Evolutionary conservation across 2,329 filamentous ascomycete species (phyloP), one percentile per base, ranked within the genome.

Genomic region (Stylonectria norvegica): DNA sequence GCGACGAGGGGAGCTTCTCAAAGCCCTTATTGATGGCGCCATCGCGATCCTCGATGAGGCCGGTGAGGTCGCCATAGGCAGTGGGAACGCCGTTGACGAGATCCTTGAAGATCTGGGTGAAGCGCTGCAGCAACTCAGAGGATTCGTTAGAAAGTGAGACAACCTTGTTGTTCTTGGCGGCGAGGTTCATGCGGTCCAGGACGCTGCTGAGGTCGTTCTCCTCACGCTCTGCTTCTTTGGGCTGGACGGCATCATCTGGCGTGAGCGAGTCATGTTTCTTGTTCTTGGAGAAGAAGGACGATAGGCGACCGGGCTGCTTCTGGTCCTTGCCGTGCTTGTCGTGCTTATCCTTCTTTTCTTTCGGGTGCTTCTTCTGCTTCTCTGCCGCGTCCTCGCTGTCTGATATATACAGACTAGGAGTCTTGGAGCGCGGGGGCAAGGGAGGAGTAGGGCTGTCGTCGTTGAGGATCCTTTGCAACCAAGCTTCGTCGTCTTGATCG

Each of bases 61-160:
- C 56, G 3, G 72, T 81, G n/a, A 98, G 82, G 61, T 98, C 93
- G 58, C 85, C 77, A 64, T 94, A 95, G 3, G 93, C 93, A 1
- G 91, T 96, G 3, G 93, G 93, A 2, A 89, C 93, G 47, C 93
- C 93, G 60, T 89, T 90, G 56, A 93, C 79, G 12, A 96, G 78
- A 61, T 98, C 93, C 61, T 91, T 93, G 59, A 98, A 85, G 22
- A 96, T 83, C 40, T 89, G 73, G 2, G 89, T 94, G 73, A 98
- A 98, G 47, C 83, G 81, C 38, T 81, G 78, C 36, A 95, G 78
- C 20, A 95, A 76, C 48, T 88, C 84, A 46, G 89, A 82, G 0
- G 88, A 91, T 54, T 95, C 89, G 43, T 81, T 78, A n/a, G 86
- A 87, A 42, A 95, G 77, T 10, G 83, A 84, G 63, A 96, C 87